Percentiles rank a stretch among this genome's conserved stretches.
Conservation (phyloP, 805 yeast species). For the Starmerella stigmatis region DNA sequence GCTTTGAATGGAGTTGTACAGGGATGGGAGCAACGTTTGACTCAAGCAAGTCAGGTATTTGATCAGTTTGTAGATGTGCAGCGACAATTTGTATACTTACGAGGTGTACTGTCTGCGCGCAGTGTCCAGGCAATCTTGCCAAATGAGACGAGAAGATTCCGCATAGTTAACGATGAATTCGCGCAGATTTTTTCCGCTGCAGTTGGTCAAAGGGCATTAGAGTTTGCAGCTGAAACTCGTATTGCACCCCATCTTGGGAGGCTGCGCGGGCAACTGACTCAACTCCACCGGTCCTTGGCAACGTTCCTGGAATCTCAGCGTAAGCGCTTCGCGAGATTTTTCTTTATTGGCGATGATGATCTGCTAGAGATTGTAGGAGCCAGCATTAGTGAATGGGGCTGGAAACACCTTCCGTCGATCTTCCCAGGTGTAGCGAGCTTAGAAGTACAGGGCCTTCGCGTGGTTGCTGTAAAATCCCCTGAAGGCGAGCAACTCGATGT, state of each 20-base stretch:
- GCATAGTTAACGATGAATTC: conserved; percentile 32
- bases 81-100: conserved; percentile 76
- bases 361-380: conserved; percentile 67
- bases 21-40: conserved; percentile 49
- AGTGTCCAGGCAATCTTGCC: conserved; percentile 44
- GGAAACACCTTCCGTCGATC: conserved; percentile 9
- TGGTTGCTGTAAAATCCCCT: conserved; percentile 43
- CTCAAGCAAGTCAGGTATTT: conserved; percentile 40
- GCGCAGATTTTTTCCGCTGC: conserved; percentile 41
- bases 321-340: conserved; percentile 65
- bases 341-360: conserved; percentile 85
- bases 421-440: conserved; percentile 18
- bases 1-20: conserved; percentile 50
- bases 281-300: conserved; percentile 53
- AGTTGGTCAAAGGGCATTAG: conserved; percentile 39
- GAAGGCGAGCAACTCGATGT: conserved; percentile 49
- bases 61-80: conserved; percentile 77
- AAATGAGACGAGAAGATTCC: conserved; percentile 56
- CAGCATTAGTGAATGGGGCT: conserved; percentile 33
- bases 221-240: conserved; percentile 42
- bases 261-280: conserved; percentile 44
- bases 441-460: conserved; percentile 9
- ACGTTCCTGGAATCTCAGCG: conserved; percentile 77
- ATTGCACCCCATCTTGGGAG: conserved; percentile 40
- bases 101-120: conserved; percentile 56